Evolutionary conservation across 2,329 filamentous ascomycete species (phyloP).

Genomic region (Colletotrichum sp.): DNA sequence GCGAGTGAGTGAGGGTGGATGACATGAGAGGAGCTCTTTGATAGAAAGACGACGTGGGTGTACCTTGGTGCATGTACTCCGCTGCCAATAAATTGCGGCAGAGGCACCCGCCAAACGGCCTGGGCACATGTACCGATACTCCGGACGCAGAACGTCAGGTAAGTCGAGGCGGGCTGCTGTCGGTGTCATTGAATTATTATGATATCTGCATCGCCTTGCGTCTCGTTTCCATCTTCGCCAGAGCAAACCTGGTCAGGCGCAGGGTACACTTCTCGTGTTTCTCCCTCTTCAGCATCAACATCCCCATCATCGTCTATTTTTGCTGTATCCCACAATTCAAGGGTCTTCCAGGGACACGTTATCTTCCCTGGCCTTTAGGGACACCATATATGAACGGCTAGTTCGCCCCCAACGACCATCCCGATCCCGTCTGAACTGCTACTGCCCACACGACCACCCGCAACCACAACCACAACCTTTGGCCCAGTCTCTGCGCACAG

Average conservation of each 20-base stretch:
- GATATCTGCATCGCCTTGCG: background rate
- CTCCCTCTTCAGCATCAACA: background rate
- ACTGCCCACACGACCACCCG: background rate
- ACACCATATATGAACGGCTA: constrained; percentile 4
- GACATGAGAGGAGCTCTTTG: background rate
- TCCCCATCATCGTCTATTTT: background rate
- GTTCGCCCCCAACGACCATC: background rate
- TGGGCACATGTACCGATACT: background rate
- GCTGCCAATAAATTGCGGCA: background rate
- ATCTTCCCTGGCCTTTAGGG: background rate
- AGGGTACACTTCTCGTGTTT: background rate
- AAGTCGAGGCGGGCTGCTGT: background rate
- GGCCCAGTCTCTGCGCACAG: background rate
- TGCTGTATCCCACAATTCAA: background rate
- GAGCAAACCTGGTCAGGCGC: background rate
- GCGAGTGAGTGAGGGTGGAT: background rate
- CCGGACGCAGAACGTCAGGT: background rate
- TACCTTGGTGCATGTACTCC: background rate
- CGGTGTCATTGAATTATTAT: background rate
- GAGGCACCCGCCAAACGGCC: background rate
- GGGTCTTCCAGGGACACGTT: background rate
- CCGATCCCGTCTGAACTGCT: background rate
- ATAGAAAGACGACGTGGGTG: background rate
- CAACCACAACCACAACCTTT: background rate
- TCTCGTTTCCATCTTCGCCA: background rate